Conservation (phyloP, 208 protist genomes). For the Acanthamoeba castellanii region DNA sequence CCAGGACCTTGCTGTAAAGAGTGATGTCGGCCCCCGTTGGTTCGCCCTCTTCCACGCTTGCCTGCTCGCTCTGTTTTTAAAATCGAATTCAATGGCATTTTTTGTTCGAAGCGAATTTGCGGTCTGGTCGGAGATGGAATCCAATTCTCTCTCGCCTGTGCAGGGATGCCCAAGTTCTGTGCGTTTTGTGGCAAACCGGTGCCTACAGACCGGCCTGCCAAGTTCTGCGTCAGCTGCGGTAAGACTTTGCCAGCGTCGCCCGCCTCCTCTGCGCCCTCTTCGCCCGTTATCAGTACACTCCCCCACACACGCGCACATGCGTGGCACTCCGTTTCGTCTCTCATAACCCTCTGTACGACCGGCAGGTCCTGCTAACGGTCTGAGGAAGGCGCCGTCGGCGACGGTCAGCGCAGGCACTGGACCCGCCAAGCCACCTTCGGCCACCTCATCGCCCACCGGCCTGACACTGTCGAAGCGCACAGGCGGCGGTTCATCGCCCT, state of each 20-base stretch:
- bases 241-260: slow-evolving; percentile 32
- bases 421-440: neutral
- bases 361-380: neutral
- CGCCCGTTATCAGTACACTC: neutral
- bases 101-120: neutral
- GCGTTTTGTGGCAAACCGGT: slow-evolving; percentile 36
- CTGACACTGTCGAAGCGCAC: neutral
- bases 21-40: neutral
- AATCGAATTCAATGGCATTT: neutral
- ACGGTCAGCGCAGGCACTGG: neutral
- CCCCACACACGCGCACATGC: neutral
- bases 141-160: neutral
- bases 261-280: slow-evolving; percentile 9
- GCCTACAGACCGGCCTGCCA: neutral
- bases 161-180: slow-evolving; percentile 31
- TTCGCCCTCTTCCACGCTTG: neutral
- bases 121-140: neutral
- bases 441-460: slow-evolving; percentile 1
- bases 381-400: slow-evolving; percentile 2
- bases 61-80: neutral
- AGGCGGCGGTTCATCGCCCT: neutral
- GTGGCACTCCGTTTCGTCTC: neutral
- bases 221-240: slow-evolving; percentile 52
- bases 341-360: neutral
- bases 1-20: neutral